A percentile compares a stretch with the other conserved stretches of the same genome.
Evolutionary conservation across 345 rosid species (phyloP).

Genomic region (Populus nigra): DNA sequence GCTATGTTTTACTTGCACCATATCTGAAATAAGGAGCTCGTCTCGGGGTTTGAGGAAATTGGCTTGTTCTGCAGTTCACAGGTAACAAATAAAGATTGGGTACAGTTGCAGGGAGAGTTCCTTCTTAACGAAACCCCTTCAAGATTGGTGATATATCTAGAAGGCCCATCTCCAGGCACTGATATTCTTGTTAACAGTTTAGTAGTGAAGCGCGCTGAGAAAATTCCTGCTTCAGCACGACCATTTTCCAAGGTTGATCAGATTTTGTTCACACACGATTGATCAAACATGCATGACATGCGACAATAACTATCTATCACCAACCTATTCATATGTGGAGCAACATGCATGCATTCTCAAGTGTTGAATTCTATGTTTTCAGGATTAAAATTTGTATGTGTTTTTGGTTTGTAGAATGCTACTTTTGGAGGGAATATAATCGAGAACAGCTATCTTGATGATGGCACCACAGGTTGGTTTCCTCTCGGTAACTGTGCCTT

Average conservation of each 20-base stretch:
- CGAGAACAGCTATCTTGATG: constrained; percentile 57
- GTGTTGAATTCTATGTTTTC: not conserved
- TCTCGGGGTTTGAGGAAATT: not conserved
- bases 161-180: constrained; percentile 82
- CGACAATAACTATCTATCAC: not conserved
- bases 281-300: not conserved
- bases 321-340: not conserved
- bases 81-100: constrained; percentile 74
- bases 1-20: not conserved
- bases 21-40: not conserved
- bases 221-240: constrained; percentile 49
- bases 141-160: constrained; percentile 64
- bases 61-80: constrained; percentile 41
- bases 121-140: constrained; percentile 74
- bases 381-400: constrained; percentile 11
- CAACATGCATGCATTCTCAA: not conserved
- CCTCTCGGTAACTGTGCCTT: constrained; percentile 75
- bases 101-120: constrained; percentile 69
- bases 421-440: constrained; percentile 68
- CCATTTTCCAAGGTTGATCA: constrained; percentile 60
- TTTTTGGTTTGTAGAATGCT: constrained; percentile 46
- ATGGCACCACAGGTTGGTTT: constrained; percentile 73
- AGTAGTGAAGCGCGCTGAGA: constrained; percentile 64
- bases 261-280: not conserved
- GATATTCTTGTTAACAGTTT: constrained; percentile 76